Base-by-base conservation (phyloP, 2,329 filamentous ascomycete species). In the Botrytis tulipae region DNA sequence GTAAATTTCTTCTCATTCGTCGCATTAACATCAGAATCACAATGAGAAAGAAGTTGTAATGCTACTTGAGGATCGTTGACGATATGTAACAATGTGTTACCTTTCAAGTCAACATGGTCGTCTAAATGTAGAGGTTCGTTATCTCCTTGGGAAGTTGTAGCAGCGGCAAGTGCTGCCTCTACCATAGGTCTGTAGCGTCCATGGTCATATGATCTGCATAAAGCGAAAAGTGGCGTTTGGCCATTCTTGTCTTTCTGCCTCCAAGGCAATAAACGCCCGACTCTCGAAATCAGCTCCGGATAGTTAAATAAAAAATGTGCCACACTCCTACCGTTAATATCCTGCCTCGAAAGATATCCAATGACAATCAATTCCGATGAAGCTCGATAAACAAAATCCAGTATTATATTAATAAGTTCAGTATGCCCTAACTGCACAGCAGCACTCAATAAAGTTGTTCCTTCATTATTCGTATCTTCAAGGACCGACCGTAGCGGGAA, bases 271-370 rank as follows among this genome's bases (percentile, higher is more conserved):
- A 95, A 83, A 74, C 88, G 87, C 3, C 94, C 95, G 74, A 98
- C 91, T 72, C 88, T 87, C 62, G 86, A 84, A 77, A 99, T 96
- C 32, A 99, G 85, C 71, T 88, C 87, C 3, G 96, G 96, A 14
- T 93, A 91, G 80, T 97, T 93, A 84, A 99, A 99, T 25, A 99
- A 86, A 82, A 99, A 99, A 82, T 99, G 96, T n/a, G 92, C 96
- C 70, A 93, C 89, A 75, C 94, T 97, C 78, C 96, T 91, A 35
- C 95, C 96, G 85, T 94, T 92, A 54, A 88, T 89, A 80, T 99
- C 96, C 79, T 95, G 92, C 75, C 88, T 86, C 6, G 88, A 86
- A 66, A 98, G 83, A 80, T 99, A 98, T 10, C 85, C 83, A 61
- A 84, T 82, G 44, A 97, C 82, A 67, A 88, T 85, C 25, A 85